Evolutionary conservation across 305 asterid genomes (phyloP).

Genomic region (Rubia peregrina): DNA sequence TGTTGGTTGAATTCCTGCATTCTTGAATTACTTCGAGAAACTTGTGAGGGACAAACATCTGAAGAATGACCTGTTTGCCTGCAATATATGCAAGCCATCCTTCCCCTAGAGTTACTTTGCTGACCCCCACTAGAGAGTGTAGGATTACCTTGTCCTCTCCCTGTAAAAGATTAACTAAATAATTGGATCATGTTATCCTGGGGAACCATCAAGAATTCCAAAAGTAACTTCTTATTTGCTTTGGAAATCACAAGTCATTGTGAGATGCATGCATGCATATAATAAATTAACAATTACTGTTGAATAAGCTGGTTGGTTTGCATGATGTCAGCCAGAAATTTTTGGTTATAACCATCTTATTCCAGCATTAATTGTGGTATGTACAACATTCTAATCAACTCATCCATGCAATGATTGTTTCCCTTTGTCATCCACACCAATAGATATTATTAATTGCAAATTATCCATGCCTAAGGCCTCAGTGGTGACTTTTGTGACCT

Average conservation of each 20-base stretch:
- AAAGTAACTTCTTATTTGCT: not conserved
- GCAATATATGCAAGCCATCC: slow-evolving; percentile 39
- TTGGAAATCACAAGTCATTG: not conserved
- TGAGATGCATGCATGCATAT: not conserved
- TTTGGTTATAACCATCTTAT: not conserved
- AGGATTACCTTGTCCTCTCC: slow-evolving; percentile 62
- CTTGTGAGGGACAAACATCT: slow-evolving; percentile 39
- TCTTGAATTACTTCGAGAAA: slow-evolving; percentile 39
- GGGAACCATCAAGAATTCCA: slow-evolving; percentile 1
- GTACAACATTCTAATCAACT: not conserved
- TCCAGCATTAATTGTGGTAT: not conserved
- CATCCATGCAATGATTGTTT: not conserved
- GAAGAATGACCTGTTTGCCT: slow-evolving; percentile 61
- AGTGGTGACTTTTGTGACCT: not conserved
- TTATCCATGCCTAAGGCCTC: not conserved
- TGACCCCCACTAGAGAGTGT: slow-evolving; percentile 45
- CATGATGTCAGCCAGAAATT: not conserved
- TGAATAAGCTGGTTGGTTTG: not conserved
- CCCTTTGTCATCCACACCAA: not conserved
- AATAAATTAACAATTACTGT: not conserved
- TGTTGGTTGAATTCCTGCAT: slow-evolving; percentile 35
- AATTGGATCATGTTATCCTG: not conserved
- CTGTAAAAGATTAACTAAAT: slow-evolving; percentile 31
- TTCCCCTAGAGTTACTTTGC: slow-evolving; percentile 50
- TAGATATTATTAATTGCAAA: not conserved